These are phyloP conservation scores for Coemansia sp. DNA, from an alignment of 192 early-diverging fungal species.

Conservation along the genomic window DNA sequence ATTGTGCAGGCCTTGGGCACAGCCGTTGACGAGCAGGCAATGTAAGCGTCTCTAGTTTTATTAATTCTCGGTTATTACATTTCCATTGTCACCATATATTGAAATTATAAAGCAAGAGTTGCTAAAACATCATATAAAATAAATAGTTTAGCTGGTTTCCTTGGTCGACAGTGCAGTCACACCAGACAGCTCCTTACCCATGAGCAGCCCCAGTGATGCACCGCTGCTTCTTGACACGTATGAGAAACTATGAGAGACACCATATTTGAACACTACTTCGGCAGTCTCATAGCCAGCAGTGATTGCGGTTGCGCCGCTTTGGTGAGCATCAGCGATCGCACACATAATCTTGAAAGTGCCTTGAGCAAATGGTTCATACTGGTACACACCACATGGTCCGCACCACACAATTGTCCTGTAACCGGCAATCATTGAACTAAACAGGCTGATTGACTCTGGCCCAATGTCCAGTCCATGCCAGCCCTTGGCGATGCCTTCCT, in stretches of 20 bases:
- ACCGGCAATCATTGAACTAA: slow-evolving; percentile 61
- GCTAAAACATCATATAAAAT: background rate
- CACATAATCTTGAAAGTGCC: slow-evolving; percentile 85
- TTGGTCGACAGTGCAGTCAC: slow-evolving; percentile 69
- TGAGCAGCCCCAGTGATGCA: slow-evolving; percentile 91
- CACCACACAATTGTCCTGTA: slow-evolving; percentile 98
- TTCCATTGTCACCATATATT: background rate
- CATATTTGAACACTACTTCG: slow-evolving; percentile 88
- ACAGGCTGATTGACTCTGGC: slow-evolving; percentile 70
- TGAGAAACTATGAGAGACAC: slow-evolving; percentile 76
- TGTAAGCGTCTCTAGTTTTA: slow-evolving; percentile 28
- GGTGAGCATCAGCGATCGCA: slow-evolving; percentile 79
- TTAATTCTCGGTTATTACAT: background rate
- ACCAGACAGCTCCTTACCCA: slow-evolving; percentile 86
- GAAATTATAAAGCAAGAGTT: background rate
- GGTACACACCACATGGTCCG: slow-evolving; percentile 96
- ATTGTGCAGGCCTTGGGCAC: slow-evolving; percentile 94
- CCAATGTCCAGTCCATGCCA: slow-evolving; percentile 95
- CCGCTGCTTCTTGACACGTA: slow-evolving; percentile 96
- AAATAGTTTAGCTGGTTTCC: no score
- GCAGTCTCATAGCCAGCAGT: slow-evolving; percentile 98
- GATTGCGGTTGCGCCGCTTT: slow-evolving; percentile 75
- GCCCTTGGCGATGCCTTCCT: slow-evolving; percentile 81
- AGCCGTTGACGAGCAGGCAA: slow-evolving; percentile 79
- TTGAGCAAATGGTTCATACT: slow-evolving; percentile 87